These are phyloP conservation scores for Endocalyx cinctus DNA, from an alignment of 2,329 filamentous ascomycete genomes.

Conservation along the genomic window DNA sequence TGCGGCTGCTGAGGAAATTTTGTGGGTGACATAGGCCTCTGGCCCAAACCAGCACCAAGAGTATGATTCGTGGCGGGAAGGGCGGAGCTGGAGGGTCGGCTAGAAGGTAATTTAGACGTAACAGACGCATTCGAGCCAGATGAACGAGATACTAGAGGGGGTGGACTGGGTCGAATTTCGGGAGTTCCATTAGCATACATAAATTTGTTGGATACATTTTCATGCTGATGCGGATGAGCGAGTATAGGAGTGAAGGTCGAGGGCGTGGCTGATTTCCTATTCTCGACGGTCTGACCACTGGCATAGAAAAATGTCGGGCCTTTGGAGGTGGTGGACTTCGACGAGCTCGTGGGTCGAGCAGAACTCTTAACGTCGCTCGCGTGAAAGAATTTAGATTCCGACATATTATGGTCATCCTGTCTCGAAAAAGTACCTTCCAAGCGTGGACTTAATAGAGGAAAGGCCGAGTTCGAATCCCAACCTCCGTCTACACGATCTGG, in stretches of 20 bases:
- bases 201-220: constrained; percentile 57
- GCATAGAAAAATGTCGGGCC: constrained; percentile 52
- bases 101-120: constrained; percentile 36
- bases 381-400: constrained; percentile 80
- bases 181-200: constrained; percentile 68
- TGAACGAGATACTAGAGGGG: constrained; percentile 32
- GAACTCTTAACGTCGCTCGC: constrained; percentile 70
- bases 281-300: constrained; percentile 41
- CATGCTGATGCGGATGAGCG: constrained; percentile 27
- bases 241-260: constrained; percentile 30
- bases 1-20: constrained; percentile 31
- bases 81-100: no score
- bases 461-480: constrained; percentile 37
- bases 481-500: constrained; percentile 36
- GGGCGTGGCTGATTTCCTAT: constrained; percentile 30
- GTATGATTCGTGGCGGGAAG: constrained; percentile 28
- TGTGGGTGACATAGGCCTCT: constrained; percentile 48
- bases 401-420: constrained; percentile 20
- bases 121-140: constrained; percentile 44
- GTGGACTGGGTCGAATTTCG: constrained; percentile 35
- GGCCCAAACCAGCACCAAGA: constrained; percentile 20
- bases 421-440: constrained; percentile 24
- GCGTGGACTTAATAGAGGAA: constrained; percentile 30
- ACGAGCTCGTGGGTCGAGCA: constrained; percentile 26
- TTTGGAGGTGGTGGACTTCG: constrained; percentile 31